Percentiles rank a stretch among this genome's conserved stretches.
Evolutionary conservation across 108 stramenopile species (phyloP).

Genomic region (Cyclotella choctawhatcheeana): DNA sequence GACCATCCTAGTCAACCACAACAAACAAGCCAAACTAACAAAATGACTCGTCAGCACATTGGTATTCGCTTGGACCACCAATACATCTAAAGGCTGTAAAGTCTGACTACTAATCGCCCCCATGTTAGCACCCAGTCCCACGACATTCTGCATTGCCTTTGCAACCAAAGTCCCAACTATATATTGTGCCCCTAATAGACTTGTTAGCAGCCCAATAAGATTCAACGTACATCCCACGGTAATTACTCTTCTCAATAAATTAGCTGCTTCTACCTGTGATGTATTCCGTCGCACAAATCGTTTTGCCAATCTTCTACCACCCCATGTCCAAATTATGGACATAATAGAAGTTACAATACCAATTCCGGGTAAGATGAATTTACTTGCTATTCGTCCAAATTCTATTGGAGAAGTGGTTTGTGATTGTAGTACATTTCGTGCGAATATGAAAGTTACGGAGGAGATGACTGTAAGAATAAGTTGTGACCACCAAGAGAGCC

Average conservation of each 20-base stretch:
- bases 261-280: slow-evolving; percentile 62
- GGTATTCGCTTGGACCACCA: slow-evolving; percentile 94
- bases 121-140: slow-evolving; percentile 35
- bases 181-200: slow-evolving; percentile 85
- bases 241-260: slow-evolving; percentile 77
- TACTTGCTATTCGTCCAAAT: slow-evolving; percentile 35
- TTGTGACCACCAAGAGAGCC: slow-evolving; percentile 92
- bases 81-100: slow-evolving; percentile 86
- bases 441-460: slow-evolving; percentile 80
- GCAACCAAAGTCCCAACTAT: slow-evolving; percentile 91
- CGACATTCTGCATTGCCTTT: slow-evolving; percentile 69
- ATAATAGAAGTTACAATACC: slow-evolving; percentile 57
- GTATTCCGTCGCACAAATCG: slow-evolving; percentile 58
- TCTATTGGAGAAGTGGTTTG: slow-evolving; percentile 22
- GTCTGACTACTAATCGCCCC: slow-evolving; percentile 53
- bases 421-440: slow-evolving; percentile 61
- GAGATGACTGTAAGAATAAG: slow-evolving; percentile 78
- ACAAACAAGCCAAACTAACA: slow-evolving; percentile 70
- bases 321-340: slow-evolving; percentile 90
- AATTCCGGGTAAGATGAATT: slow-evolving; percentile 71
- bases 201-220: slow-evolving; percentile 82
- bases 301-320: slow-evolving; percentile 68
- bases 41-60: slow-evolving; percentile 92
- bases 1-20: slow-evolving; percentile 70
- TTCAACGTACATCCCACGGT: slow-evolving; percentile 76